phyloP scores from a whole-genome alignment of 805 yeast genomes.

The Candida sanyiensis region DNA sequence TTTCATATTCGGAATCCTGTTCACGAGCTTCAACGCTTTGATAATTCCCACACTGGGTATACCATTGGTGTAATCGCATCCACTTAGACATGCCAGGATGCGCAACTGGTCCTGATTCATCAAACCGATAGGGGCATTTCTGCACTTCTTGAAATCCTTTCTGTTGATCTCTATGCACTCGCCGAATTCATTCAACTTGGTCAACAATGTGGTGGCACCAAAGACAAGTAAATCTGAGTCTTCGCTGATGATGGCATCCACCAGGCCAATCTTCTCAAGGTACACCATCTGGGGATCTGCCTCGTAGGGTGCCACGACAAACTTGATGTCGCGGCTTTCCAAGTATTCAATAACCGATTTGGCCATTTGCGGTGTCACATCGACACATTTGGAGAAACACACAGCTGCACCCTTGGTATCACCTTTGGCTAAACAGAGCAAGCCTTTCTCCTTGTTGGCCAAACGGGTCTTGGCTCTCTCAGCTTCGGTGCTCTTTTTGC shows the following conservation, averaged over 20 bases:
- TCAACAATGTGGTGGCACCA: slow-evolving; percentile 72
- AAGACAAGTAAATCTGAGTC: slow-evolving; percentile 90
- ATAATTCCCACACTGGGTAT: slow-evolving; percentile 74
- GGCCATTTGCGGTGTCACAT: slow-evolving; percentile 88
- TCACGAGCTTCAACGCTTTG: slow-evolving; percentile 62
- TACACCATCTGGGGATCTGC: slow-evolving; percentile 97
- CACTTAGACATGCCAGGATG: slow-evolving; percentile 80
- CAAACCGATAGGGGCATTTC: slow-evolving; percentile 43
- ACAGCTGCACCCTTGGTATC: slow-evolving; percentile 57
- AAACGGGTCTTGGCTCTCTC: slow-evolving; percentile 55
- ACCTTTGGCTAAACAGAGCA: slow-evolving; percentile 45
- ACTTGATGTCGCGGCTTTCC: slow-evolving; percentile 50
- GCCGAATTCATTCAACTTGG: slow-evolving; percentile 72
- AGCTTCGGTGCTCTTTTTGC: slow-evolving; percentile 66
- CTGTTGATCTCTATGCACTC: slow-evolving; percentile 65
- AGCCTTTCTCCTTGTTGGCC: slow-evolving; percentile 53
- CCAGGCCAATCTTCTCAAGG: slow-evolving; percentile 65
- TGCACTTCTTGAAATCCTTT: slow-evolving; percentile 46
- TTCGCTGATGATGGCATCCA: slow-evolving; percentile 85
- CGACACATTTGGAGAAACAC: slow-evolving; percentile 72
- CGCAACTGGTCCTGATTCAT: slow-evolving; percentile 56
- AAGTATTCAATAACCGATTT: slow-evolving; percentile 73
- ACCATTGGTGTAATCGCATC: slow-evolving; percentile 94
- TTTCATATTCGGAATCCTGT: slow-evolving; percentile 45
- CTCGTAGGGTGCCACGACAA: slow-evolving; percentile 94